A percentile compares a stretch with the other conserved stretches of the same genome.
Evolutionary conservation across 345 rosid genomes (phyloP).

Genomic region (Acer campestre): DNA sequence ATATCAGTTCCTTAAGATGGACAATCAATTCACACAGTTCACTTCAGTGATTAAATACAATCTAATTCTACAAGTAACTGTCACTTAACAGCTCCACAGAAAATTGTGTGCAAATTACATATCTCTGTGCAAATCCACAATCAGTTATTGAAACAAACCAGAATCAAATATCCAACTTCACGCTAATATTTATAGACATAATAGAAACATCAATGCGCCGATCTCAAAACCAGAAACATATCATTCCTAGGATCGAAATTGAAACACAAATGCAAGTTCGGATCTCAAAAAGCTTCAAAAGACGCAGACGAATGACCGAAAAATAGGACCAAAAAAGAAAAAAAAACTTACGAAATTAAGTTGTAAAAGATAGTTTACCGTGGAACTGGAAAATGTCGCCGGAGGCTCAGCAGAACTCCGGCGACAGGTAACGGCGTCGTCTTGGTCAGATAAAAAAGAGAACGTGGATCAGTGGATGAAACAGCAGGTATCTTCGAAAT

Average conservation of each 20-base stretch:
- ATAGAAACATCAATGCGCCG: neutral
- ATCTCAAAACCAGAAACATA: neutral
- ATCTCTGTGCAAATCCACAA: neutral
- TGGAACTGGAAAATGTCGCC: neutral
- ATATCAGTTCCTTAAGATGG: neutral
- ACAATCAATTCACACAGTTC: neutral
- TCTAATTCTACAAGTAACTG: neutral
- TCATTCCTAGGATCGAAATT: neutral
- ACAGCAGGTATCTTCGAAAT: neutral
- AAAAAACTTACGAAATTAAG: neutral
- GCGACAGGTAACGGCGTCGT: neutral
- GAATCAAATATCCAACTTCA: neutral
- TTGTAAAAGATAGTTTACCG: neutral
- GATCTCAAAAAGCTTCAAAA: neutral
- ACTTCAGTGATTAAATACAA: neutral
- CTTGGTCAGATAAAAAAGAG: neutral
- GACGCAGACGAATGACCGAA: too few relatives aligned
- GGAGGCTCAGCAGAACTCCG: neutral
- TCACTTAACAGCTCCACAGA: neutral
- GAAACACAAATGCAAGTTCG: neutral
- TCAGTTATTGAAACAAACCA: neutral
- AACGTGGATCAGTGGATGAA: neutral
- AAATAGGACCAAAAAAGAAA: too few relatives aligned
- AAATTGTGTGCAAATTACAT: neutral
- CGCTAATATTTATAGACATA: neutral